phyloP scores from a whole-genome alignment of 2,329 filamentous ascomycete species.

The Cercospora zeae-maydis region DNA sequence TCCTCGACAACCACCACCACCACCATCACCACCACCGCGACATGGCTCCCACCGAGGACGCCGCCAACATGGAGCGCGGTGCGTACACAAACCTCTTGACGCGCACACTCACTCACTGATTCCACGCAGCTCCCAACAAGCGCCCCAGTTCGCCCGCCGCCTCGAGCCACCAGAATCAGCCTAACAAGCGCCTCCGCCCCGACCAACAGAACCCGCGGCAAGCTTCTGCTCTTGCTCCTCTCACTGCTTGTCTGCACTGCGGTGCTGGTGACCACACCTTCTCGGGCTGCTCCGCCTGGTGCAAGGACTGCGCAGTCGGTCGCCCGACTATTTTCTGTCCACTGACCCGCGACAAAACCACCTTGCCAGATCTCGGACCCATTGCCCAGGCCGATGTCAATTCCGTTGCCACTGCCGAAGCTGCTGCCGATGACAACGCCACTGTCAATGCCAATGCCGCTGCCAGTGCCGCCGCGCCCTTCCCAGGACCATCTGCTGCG shows the following conservation, averaged over 20 bases:
- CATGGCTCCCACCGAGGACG: background rate
- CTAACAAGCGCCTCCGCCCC: background rate
- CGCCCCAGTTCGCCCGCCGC: background rate
- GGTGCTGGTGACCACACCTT: slow-evolving; percentile 1
- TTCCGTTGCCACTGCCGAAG: background rate
- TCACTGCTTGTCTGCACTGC: slow-evolving; percentile 9
- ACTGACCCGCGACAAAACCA: background rate
- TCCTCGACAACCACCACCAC: background rate
- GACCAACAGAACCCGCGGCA: background rate
- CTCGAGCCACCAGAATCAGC: background rate
- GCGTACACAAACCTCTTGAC: background rate
- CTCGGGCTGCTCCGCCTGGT: background rate
- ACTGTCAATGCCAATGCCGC: background rate
- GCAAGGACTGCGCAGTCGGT: slow-evolving; percentile 5
- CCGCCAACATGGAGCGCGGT: background rate
- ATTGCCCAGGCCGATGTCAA: background rate
- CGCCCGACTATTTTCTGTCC: slow-evolving; percentile 2
- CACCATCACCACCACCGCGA: background rate
- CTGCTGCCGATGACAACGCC: background rate
- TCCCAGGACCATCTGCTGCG: background rate
- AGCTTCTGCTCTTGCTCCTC: background rate
- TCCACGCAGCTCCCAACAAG: background rate
- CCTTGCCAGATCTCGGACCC: background rate
- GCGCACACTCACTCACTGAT: background rate
- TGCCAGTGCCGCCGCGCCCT: background rate